phyloP scores from a whole-genome alignment of 192 early-diverging fungal species.

The Podila minutissima region DNA sequence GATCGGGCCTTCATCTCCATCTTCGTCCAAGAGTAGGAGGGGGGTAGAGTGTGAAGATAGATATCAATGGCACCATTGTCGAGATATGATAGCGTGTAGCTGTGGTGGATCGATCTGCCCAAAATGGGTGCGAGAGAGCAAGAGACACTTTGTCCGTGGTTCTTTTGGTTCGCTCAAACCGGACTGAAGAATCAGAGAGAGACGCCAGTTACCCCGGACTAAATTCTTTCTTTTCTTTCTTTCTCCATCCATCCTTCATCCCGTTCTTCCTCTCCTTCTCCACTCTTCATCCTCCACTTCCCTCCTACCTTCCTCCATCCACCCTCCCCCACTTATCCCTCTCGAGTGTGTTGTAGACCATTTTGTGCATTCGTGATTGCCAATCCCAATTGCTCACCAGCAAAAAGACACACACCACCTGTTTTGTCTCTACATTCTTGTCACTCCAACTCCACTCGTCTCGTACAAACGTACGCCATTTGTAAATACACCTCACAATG shows the following conservation, averaged over 20 bases:
- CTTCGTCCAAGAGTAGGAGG: no score
- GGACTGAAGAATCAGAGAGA: background rate
- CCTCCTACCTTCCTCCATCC: background rate
- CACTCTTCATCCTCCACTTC: background rate
- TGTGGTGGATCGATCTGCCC: no score
- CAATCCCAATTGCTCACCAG: slow-evolving; percentile 2
- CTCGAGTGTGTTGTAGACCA: background rate
- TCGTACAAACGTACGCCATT: background rate
- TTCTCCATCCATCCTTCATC: background rate
- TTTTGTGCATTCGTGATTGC: no score
- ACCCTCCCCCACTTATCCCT: background rate
- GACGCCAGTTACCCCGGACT: background rate
- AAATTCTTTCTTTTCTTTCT: background rate
- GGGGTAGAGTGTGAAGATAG: no score
- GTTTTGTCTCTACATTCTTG: background rate
- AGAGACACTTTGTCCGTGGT: slow-evolving; percentile 1
- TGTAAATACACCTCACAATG: slow-evolving; percentile 15
- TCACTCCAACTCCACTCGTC: background rate
- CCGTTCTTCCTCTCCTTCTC: background rate
- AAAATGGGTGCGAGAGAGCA: no score
- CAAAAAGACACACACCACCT: background rate
- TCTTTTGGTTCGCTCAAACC: slow-evolving; percentile 7
- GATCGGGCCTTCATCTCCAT: no score
- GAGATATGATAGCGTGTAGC: no score
- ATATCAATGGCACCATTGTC: no score